Evolutionary conservation across 2,329 filamentous ascomycete genomes (phyloP), one percentile per base, ranked within the genome.

Genomic region (Incumbomyces lentus): DNA sequence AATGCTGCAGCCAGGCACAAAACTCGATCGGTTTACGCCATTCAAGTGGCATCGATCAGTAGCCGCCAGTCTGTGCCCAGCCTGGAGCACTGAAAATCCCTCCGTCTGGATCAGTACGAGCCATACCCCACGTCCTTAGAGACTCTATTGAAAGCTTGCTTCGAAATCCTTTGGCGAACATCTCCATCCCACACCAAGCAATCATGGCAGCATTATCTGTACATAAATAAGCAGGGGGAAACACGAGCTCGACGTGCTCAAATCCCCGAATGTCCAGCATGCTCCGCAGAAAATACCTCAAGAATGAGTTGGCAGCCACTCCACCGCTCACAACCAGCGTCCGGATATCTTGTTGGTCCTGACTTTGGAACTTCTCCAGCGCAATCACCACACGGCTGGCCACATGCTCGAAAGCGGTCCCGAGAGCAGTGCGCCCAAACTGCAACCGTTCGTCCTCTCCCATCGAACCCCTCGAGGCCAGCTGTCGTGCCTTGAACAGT

Each of bases 161-260:
- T 49, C 70, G 66, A 72, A 78, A 89, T 0, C 90, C 89, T 1
- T 76, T 78, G 63, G 84, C 75, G 59, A 77, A 95, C 89, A 98
- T 95, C 66, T 96, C 89, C 54, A 89, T 75, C 0, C 84, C 92
- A 1, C 89, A 74, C 90, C 92, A 96, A 1, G 84, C 90, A 61
- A 96, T 89, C 92, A 98, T 98, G 40, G 88, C 86, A 11, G 92
- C 92, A 64, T 98, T 96, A 60, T 98, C 92, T 0, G 87, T 95
- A 61, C 92, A 96, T 44, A 90, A 72, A 35, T 73, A 70, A 8
- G 77, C 65, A 2, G 88, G 88, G n/a, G 92, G 90, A 46, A 83
- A 84, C 26, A 82, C 66, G 6, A 95, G 63, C 10, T 72, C 57
- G 22, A 93, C 62, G 52, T 78, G 57, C 0, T 61, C 59, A 59